Evolutionary conservation across 176 grass and related monocot genomes (phyloP).

Genomic region (Pontederia paniculata): DNA sequence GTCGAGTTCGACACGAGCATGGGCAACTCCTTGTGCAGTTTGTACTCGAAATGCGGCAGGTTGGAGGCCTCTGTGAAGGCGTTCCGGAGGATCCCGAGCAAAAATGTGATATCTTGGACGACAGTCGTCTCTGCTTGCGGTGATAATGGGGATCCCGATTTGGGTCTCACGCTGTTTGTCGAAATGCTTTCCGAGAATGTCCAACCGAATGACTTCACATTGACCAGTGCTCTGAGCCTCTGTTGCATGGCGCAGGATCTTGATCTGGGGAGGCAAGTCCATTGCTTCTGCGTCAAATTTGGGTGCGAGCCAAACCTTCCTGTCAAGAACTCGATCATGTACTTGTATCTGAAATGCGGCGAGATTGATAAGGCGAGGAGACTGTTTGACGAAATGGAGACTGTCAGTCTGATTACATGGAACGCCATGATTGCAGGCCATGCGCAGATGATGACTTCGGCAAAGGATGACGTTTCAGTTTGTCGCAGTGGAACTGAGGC

Average conservation of each 20-base stretch:
- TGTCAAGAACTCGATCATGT: slow-evolving; percentile 62
- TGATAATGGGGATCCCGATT: slow-evolving; percentile 39
- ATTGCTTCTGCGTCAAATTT: slow-evolving; percentile 61
- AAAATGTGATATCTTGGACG: slow-evolving; percentile 82
- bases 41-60: slow-evolving; percentile 54
- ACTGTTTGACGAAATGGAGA: slow-evolving; percentile 49
- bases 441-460: slow-evolving; percentile 51
- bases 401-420: slow-evolving; percentile 52
- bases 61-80: slow-evolving; percentile 33
- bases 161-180: slow-evolving; percentile 47
- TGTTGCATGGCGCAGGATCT: slow-evolving; percentile 48
- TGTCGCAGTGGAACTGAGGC: slow-evolving; percentile 49
- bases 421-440: slow-evolving; percentile 66
- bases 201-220: slow-evolving; percentile 54
- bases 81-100: slow-evolving; percentile 43
- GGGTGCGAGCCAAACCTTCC: slow-evolving; percentile 42
- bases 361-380: slow-evolving; percentile 45
- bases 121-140: slow-evolving; percentile 58
- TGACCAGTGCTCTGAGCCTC: slow-evolving; percentile 62
- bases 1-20: slow-evolving; percentile 37
- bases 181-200: slow-evolving; percentile 55
- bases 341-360: slow-evolving; percentile 61
- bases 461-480: slow-evolving; percentile 54
- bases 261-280: slow-evolving; percentile 55
- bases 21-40: slow-evolving; percentile 48